Percentiles rank a stretch among this genome's conserved stretches.
Evolutionary conservation across 2,329 filamentous ascomycete genomes (phyloP).

Genomic region (Scytalidium lignicola): DNA sequence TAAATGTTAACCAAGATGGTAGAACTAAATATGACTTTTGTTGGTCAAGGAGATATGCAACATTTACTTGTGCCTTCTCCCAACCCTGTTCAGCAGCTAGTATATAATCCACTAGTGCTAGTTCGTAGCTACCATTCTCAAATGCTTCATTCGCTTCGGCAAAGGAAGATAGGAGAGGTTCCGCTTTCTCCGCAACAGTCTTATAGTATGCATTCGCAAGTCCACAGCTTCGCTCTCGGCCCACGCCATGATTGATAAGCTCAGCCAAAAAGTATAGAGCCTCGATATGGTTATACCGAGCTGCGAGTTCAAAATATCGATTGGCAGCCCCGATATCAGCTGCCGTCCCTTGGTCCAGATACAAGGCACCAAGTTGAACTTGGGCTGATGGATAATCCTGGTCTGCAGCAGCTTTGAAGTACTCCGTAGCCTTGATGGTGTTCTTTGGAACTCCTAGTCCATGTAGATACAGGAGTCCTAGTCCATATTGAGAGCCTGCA

Average conservation of each 20-base stretch:
- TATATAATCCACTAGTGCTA: slow-evolving; percentile 61
- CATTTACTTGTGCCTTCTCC: slow-evolving; percentile 65
- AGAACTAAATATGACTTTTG: slow-evolving; percentile 49
- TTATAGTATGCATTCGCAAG: slow-evolving; percentile 66
- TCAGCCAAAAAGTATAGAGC: slow-evolving; percentile 71
- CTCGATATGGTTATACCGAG: slow-evolving; percentile 63
- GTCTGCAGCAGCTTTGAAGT: slow-evolving; percentile 62
- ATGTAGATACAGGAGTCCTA: slow-evolving; percentile 66
- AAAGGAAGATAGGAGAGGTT: slow-evolving; percentile 55
- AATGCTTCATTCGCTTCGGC: slow-evolving; percentile 63
- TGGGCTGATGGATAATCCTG: slow-evolving; percentile 63
- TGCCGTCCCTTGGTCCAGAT: slow-evolving; percentile 58
- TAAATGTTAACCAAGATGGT: slow-evolving; percentile 27
- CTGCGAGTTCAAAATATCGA: slow-evolving; percentile 66
- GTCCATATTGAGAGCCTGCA: slow-evolving; percentile 61
- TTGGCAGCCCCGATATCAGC: slow-evolving; percentile 44
- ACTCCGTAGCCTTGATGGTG: slow-evolving; percentile 55
- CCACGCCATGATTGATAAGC: slow-evolving; percentile 59
- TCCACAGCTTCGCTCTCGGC: slow-evolving; percentile 60
- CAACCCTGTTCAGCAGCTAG: slow-evolving; percentile 73
- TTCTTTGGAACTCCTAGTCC: slow-evolving; percentile 61
- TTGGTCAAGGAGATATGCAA: slow-evolving; percentile 66
- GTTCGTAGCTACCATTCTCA: slow-evolving; percentile 56
- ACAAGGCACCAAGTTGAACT: slow-evolving; percentile 61
- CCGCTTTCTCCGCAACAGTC: slow-evolving; percentile 52